These are phyloP conservation scores for Ambrosiella cleistominuta DNA, from an alignment of 2,329 filamentous ascomycete genomes.

Conservation along the genomic window DNA sequence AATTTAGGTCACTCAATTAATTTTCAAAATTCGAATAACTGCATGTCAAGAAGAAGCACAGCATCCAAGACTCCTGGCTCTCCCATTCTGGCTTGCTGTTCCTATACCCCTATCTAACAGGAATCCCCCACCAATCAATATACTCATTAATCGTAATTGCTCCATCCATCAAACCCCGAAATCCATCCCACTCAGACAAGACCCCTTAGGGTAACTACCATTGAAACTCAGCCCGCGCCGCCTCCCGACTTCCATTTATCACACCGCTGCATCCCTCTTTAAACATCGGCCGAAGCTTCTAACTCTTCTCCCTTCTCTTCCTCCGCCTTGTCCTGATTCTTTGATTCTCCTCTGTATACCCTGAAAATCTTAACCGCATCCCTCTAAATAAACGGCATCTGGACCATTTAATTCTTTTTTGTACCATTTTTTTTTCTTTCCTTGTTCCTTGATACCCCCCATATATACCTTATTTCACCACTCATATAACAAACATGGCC, in stretches of 20 bases:
- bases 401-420: neutral
- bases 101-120: neutral
- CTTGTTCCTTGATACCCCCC: neutral
- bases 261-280: neutral
- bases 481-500: neutral
- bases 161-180: neutral
- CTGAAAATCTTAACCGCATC: neutral
- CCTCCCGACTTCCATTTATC: conserved; percentile 2
- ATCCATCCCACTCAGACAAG: neutral
- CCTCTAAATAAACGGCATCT: neutral
- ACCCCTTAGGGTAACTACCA: neutral
- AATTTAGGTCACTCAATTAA: neutral
- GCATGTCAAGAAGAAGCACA: too few species aligned
- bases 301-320: neutral
- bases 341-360: neutral
- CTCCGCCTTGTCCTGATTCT: neutral
- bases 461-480: neutral
- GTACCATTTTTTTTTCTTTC: neutral
- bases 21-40: too few species aligned
- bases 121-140: neutral
- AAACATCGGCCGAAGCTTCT: neutral
- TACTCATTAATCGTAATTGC: neutral
- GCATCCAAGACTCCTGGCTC: too few species aligned
- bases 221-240: neutral
- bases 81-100: neutral